Evolutionary conservation across 1,139 yeast species (phyloP).

Genomic region (Saccharomycopsis hybrid): DNA sequence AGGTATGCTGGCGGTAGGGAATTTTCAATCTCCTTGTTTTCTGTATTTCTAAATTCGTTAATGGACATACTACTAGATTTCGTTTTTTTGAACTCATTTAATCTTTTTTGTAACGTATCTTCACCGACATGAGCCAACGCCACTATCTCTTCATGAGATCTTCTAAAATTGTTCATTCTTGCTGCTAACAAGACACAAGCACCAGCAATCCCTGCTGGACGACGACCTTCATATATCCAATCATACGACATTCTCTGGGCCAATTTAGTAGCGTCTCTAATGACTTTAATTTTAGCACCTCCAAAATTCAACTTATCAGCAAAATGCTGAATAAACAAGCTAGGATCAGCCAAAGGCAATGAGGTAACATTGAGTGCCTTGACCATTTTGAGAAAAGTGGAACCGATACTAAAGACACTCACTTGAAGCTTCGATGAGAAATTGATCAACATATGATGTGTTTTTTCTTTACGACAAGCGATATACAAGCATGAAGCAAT

Average conservation of each 20-base stretch:
- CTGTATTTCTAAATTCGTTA: slow-evolving; percentile 54
- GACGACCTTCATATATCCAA: slow-evolving; percentile 94
- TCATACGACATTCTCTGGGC: slow-evolving; percentile 91
- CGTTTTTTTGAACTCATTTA: slow-evolving; percentile 81
- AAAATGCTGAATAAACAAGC: slow-evolving; percentile 87
- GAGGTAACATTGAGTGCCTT: slow-evolving; percentile 67
- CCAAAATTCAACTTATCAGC: slow-evolving; percentile 82
- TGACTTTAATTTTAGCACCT: slow-evolving; percentile 62
- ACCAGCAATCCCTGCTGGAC: slow-evolving; percentile 98
- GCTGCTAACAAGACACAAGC: slow-evolving; percentile 92
- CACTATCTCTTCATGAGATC: slow-evolving; percentile 90
- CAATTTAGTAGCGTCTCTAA: slow-evolving; percentile 76
- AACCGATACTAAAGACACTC: slow-evolving; percentile 90
- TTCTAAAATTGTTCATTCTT: slow-evolving; percentile 88
- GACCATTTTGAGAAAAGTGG: slow-evolving; percentile 88
- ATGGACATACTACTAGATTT: slow-evolving; percentile 69
- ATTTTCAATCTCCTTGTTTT: slow-evolving; percentile 36
- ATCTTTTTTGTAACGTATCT: slow-evolving; percentile 82
- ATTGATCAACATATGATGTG: slow-evolving; percentile 94
- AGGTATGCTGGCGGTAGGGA: slow-evolving; percentile 81
- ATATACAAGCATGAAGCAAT: slow-evolving; percentile 91
- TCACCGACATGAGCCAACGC: slow-evolving; percentile 95
- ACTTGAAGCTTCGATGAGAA: slow-evolving; percentile 85
- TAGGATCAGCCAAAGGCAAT: slow-evolving; percentile 89
- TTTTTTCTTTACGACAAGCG: slow-evolving; percentile 86